These are phyloP conservation scores for Pleurotus platypus DNA, from an alignment of 768 basidiomycete genomes.

Conservation along the genomic window DNA sequence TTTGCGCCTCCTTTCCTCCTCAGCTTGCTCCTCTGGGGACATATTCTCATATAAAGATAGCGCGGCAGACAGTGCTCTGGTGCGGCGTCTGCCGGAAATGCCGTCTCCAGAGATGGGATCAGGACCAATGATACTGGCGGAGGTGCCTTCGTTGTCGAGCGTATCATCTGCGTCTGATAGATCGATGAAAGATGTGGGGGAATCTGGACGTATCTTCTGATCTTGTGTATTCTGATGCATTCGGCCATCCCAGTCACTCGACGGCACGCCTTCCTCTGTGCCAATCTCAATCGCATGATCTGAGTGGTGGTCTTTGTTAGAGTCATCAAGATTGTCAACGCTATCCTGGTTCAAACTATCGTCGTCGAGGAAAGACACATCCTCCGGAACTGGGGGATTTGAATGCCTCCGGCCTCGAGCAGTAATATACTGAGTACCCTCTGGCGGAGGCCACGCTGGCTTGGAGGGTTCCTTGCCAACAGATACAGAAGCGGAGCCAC, in stretches of 20 bases:
- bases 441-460: slow-evolving; percentile 31
- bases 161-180: slow-evolving; percentile 61
- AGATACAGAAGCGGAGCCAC: slow-evolving; percentile 19
- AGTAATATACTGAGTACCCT: slow-evolving; percentile 22
- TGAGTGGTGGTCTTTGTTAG: slow-evolving; percentile 9
- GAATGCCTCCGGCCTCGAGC: slow-evolving; percentile 47
- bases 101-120: slow-evolving; percentile 14
- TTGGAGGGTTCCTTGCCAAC: slow-evolving; percentile 13
- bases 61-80: slow-evolving; percentile 32
- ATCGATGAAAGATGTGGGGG: slow-evolving; percentile 59
- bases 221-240: slow-evolving; percentile 7
- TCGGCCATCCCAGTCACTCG: slow-evolving; percentile 17
- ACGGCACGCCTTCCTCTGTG: slow-evolving; percentile 11
- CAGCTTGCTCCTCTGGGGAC: slow-evolving; percentile 49
- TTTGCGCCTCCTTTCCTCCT: slow-evolving; percentile 64
- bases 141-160: slow-evolving; percentile 21
- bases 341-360: slow-evolving; percentile 3
- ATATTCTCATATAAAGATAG: slow-evolving; percentile 47
- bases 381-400: slow-evolving; percentile 47
- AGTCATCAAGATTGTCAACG: slow-evolving; percentile 15
- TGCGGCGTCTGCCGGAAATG: slow-evolving; percentile 17
- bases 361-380: slow-evolving; percentile 32
- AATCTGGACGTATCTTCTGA: slow-evolving; percentile 16
- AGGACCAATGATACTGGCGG: slow-evolving; percentile 20
- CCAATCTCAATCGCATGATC: slow-evolving; percentile 8